Base-by-base conservation (phyloP, 1,284 basidiomycete species). In the Tremellales sp. region DNA sequence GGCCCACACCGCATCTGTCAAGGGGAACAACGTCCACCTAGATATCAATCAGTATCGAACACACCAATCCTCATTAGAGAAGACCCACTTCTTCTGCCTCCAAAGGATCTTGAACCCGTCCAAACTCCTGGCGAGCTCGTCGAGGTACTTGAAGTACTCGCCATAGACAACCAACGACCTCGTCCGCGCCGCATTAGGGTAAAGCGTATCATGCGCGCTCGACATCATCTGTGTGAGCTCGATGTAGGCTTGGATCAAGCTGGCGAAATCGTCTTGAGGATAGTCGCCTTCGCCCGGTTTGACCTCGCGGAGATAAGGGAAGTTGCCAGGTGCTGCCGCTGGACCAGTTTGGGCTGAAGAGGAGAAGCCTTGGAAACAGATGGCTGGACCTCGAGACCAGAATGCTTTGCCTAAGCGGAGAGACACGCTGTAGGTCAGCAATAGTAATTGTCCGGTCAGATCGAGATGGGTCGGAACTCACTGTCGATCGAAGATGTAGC, bases 211-310 rank as follows among this genome's bases (percentile, higher is more conserved):
- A 56, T 75, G 73, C 3, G 72, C 71, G 44, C 69, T 75, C 42
- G 60, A 63, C 68, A 73, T 72, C 43, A 71, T 57, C 56, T 73
- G 72, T 7, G 73, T 75, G 40, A 75, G 51, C 53, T 75, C 73
- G 24, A 73, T 55, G 43, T 72, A 69, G 2, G 68, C 72, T 56
- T 75, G 73, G 0, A 72, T 57, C n/a, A 74, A 49, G 29, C 59
- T 61, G 1, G 64, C 65, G 13, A 69, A 58, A 48, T 75, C 72
- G 23, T 69, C 71, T 35, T 70, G 68, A 2, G 60, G 57, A 5
- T 56, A 48, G 11, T 45, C 45, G 15, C 49, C 51, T 29, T 52
- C 53, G 8, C 43, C 33, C 1, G 52, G 21, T 33, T 52, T 52
- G 36, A 66, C 56, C 35, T 64, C 63, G 29, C 62, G 60, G 10